phyloP scores from a whole-genome alignment of 148 eudicot species.

The Beta vulgaris region DNA sequence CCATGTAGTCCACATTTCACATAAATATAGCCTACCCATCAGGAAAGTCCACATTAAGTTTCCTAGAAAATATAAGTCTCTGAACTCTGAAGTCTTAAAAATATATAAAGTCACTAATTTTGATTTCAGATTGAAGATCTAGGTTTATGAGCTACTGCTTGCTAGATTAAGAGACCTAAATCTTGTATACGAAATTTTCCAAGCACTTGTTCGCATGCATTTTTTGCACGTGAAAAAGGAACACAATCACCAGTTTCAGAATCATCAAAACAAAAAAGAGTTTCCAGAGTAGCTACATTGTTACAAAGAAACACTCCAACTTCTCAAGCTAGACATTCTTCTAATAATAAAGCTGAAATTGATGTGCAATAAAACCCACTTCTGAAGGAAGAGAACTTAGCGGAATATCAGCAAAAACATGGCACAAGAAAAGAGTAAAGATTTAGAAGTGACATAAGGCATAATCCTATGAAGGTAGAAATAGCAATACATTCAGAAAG shows the following conservation, averaged over 20 bases:
- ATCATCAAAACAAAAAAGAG: background rate
- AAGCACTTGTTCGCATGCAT: background rate
- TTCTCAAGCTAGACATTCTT: background rate
- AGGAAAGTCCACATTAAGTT: too few species aligned
- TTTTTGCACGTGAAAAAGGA: background rate
- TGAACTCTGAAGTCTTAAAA: background rate
- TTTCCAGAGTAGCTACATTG: background rate
- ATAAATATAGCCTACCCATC: too few species aligned
- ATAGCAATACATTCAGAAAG: background rate
- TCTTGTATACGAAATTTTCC: background rate
- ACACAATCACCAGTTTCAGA: background rate
- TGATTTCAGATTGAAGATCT: background rate
- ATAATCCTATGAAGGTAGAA: background rate
- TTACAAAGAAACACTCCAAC: background rate
- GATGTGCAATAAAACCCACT: background rate
- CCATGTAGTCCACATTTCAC: too few species aligned
- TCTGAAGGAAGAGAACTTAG: background rate
- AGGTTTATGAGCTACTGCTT: background rate
- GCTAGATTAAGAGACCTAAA: background rate
- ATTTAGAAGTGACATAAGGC: background rate
- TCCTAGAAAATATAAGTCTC: too few species aligned
- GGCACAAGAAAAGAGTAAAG: background rate
- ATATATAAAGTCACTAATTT: background rate
- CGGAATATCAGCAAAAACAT: too few species aligned
- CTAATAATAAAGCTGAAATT: background rate